Evolutionary conservation across 2,329 filamentous ascomycete genomes (phyloP), one percentile per base, ranked within the genome.

Genomic region (Gnomoniopsis smithogilvyi): DNA sequence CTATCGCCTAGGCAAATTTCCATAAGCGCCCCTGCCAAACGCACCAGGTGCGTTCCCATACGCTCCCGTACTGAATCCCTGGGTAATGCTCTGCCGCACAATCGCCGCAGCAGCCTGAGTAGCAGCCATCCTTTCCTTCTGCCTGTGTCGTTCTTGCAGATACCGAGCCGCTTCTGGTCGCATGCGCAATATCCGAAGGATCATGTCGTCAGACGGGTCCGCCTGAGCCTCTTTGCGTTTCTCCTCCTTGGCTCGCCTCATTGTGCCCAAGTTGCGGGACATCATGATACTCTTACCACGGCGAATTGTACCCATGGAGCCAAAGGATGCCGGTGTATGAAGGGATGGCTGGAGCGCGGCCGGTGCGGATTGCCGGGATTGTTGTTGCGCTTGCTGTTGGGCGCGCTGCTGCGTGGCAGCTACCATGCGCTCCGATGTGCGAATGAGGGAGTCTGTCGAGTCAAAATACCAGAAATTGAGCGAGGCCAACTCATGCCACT

Each of bases 381-480:
- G 74, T 51, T 78, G 74, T 59, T 80, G 75, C 26, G 83, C 81
- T 68, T 93, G 88, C 66, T 89, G 84, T 68, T 96, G 89, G 17
- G 83, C 81, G 33, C 89, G 85, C 61, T 91, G 85, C 11, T 89
- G 89, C 3, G 90, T 96, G 45, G 92, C 92, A 2, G 91, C 88
- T 3, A 93, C 94, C 90, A 99, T 99, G 58, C 91, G 86, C 74
- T 99, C 95, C 2, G 92, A 96, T n/a, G 92, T 96, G 53, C 94
- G 89, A 67, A 98, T 92, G 14, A 99, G 83, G 67, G 90, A 93
- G 62, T 96, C 91, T 1, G 92, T 96, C 34, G 89, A 84, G 68
- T 98, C 93, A 70, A 95, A 96, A 78, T 99, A 99, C 80, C 98
- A 99, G 81, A 98, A 99, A 78, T 96, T 96, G 63, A 99, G 84